Evolutionary conservation across 345 rosid genomes (phyloP).

Genomic region (Garcia nutans): DNA sequence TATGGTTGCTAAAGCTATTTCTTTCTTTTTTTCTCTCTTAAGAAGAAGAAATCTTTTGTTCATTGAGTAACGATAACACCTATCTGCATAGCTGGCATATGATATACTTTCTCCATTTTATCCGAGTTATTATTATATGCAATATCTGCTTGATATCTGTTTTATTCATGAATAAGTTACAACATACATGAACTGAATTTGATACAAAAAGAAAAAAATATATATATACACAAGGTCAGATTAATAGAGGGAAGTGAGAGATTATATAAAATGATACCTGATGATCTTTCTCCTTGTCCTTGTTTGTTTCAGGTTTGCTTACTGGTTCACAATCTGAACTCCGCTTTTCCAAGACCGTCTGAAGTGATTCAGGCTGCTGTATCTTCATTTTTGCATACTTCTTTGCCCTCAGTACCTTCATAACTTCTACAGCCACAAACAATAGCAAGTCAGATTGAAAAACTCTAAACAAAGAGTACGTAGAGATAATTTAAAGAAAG

Average conservation of each 20-base stretch:
- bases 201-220: neutral
- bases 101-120: no score
- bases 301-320: conserved; percentile 21
- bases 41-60: no score
- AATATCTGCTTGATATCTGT: no score
- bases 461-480: neutral
- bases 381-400: conserved; percentile 64
- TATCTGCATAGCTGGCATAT: no score
- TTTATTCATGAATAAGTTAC: no score
- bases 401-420: conserved; percentile 80
- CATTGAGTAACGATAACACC: no score
- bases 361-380: conserved; percentile 47
- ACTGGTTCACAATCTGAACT: conserved; percentile 31
- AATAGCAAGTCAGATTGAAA: neutral
- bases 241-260: neutral
- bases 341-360: conserved; percentile 31
- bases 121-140: no score
- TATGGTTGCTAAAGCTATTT: no score
- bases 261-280: neutral
- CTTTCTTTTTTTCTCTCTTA: no score
- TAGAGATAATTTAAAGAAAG: neutral
- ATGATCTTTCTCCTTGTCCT: conserved; percentile 23
- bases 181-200: neutral
- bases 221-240: no score
- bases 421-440: conserved; percentile 55